A percentile compares a stretch with the other conserved stretches of the same genome.
Evolutionary conservation across 768 basidiomycete genomes (phyloP).

Genomic region (Crucibulum laeve): DNA sequence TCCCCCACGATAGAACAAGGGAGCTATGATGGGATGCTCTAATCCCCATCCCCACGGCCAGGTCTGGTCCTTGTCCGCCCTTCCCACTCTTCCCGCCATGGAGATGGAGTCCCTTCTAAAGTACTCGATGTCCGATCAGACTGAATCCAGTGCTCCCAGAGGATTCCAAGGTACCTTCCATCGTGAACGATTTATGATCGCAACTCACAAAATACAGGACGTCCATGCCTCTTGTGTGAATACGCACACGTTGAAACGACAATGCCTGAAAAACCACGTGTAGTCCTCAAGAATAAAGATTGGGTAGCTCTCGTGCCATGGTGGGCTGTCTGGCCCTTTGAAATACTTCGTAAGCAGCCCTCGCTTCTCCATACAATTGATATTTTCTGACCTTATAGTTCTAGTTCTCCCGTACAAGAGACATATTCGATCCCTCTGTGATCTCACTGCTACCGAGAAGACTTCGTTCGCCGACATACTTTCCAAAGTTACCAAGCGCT

Average conservation of each 20-base stretch:
- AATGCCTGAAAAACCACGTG: slow-evolving; percentile 40
- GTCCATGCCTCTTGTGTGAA: slow-evolving; percentile 73
- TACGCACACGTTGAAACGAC: slow-evolving; percentile 67
- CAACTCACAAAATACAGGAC: slow-evolving; percentile 26
- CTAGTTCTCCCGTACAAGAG: slow-evolving; percentile 73
- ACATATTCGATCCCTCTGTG: slow-evolving; percentile 69
- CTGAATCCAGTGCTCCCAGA: slow-evolving; percentile 43
- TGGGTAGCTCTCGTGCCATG: slow-evolving; percentile 89
- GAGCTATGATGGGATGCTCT: slow-evolving; percentile 91
- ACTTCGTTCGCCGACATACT: slow-evolving; percentile 63
- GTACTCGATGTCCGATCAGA: slow-evolving; percentile 35
- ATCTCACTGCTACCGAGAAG: slow-evolving; percentile 60
- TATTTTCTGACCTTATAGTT: slow-evolving; percentile 35
- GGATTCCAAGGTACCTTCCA: slow-evolving; percentile 40
- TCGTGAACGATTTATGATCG: not conserved
- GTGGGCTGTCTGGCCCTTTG: slow-evolving; percentile 96
- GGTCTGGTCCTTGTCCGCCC: slow-evolving; percentile 72
- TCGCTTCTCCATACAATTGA: not conserved
- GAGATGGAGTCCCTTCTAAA: slow-evolving; percentile 56
- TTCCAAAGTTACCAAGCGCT: slow-evolving; percentile 57
- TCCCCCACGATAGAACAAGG: slow-evolving; percentile 68
- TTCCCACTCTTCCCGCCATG: slow-evolving; percentile 66
- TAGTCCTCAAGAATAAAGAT: slow-evolving; percentile 68
- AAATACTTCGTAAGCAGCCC: slow-evolving; percentile 57
- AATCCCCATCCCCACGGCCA: slow-evolving; percentile 96